Evolutionary conservation across 1,284 basidiomycete species (phyloP).

Genomic region (Microbotryum silenes-acaulis): DNA sequence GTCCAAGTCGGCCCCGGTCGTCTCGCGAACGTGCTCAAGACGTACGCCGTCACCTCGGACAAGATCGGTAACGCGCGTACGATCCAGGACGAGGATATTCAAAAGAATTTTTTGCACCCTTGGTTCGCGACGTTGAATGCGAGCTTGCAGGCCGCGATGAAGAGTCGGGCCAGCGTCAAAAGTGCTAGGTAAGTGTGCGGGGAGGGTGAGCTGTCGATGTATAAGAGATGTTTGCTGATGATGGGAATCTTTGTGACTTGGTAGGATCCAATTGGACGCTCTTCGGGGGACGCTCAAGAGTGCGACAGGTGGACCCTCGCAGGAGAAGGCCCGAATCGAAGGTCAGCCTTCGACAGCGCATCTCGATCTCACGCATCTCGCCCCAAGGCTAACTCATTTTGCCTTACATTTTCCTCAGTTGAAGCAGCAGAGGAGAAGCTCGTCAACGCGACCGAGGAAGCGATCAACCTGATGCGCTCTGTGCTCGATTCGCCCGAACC

Average conservation of each 20-base stretch:
- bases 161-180: constrained; percentile 79
- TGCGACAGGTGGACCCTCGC: constrained; percentile 56
- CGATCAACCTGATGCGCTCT: constrained; percentile 95
- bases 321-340: constrained; percentile 68
- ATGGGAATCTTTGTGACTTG: background rate
- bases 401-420: constrained; percentile 52
- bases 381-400: constrained; percentile 37
- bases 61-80: constrained; percentile 71
- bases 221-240: too few species aligned
- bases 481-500: constrained; percentile 91
- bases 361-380: background rate
- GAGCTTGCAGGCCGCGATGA: constrained; percentile 76
- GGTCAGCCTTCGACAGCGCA: background rate
- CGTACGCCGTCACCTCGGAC: constrained; percentile 78
- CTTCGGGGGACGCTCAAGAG: constrained; percentile 58
- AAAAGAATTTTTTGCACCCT: constrained; percentile 70
- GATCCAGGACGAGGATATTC: constrained; percentile 15
- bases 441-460: constrained; percentile 94
- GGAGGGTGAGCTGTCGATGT: too few species aligned
- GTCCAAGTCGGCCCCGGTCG: constrained; percentile 52
- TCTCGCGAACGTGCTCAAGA: constrained; percentile 65
- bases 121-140: constrained; percentile 82
- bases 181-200: constrained; percentile 53
- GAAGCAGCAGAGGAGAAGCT: constrained; percentile 94
- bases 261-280: constrained; percentile 29